Conservation (phyloP, 192 early-diverging fungal genomes). For the Backusella macrospora region DNA sequence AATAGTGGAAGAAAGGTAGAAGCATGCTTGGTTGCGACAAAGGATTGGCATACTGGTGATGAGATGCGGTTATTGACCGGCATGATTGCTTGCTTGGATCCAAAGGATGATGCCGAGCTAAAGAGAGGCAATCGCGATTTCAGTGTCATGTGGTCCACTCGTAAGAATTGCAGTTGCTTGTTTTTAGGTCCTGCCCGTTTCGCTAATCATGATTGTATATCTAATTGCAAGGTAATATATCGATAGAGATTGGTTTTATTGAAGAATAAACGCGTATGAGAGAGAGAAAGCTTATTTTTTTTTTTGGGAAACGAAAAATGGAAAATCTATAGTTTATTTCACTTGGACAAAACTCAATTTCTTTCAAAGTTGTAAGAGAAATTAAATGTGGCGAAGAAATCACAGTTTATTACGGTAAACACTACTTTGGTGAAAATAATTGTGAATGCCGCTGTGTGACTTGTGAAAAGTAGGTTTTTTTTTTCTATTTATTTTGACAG, state of each 20-base stretch:
- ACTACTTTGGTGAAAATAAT: constrained; percentile 65
- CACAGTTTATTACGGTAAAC: constrained; percentile 60
- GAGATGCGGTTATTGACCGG: constrained; percentile 58
- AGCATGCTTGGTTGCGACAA: constrained; percentile 59
- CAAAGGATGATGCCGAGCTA: constrained; percentile 55
- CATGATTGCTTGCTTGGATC: constrained; percentile 50
- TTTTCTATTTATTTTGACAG: constrained; percentile 1
- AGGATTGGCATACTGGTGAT: constrained; percentile 48
- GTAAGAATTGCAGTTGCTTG: constrained; percentile 52
- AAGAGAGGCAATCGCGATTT: constrained; percentile 54
- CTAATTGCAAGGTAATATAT: constrained; percentile 47
- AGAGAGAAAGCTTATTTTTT: not conserved
- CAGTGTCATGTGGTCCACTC: constrained; percentile 49
- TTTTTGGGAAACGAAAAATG: not conserved
- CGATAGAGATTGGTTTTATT: not conserved
- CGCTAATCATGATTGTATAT: constrained; percentile 65
- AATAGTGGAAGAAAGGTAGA: constrained; percentile 45
- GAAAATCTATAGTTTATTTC: constrained; percentile 43
- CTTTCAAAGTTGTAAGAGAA: constrained; percentile 53
- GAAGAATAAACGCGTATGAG: not conserved
- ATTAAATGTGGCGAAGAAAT: constrained; percentile 63
- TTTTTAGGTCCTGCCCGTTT: constrained; percentile 68
- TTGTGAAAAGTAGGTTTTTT: constrained; percentile 49
- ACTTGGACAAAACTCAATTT: constrained; percentile 49
- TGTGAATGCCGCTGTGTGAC: constrained; percentile 64